phyloP scores from a whole-genome alignment of 2,329 filamentous ascomycete species.

The Cladophialophora immunda region DNA sequence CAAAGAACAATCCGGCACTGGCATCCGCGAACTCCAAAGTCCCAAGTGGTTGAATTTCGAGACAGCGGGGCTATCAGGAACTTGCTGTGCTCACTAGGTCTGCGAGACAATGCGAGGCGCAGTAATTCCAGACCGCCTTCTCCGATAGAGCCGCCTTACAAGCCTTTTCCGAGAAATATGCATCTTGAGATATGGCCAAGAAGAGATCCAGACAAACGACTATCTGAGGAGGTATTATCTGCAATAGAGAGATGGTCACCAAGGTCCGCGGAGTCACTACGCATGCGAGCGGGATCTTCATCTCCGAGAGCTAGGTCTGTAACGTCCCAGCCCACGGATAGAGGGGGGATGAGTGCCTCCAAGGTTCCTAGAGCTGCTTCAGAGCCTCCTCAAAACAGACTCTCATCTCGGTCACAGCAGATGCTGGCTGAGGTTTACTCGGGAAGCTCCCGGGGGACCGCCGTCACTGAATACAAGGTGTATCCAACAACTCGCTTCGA shows the following conservation, averaged over 20 bases:
- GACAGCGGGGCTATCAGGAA: slow-evolving; percentile 27
- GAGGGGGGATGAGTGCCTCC: not conserved
- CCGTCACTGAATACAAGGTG: not conserved
- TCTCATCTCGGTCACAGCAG: not conserved
- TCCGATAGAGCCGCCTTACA: slow-evolving; percentile 40
- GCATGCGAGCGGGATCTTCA: not conserved
- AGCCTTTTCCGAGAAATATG: slow-evolving; percentile 42
- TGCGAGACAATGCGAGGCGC: slow-evolving; percentile 25
- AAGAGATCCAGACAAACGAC: slow-evolving; percentile 16
- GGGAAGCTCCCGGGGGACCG: not conserved
- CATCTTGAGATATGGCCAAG: slow-evolving; percentile 33
- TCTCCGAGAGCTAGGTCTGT: not conserved
- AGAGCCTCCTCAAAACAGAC: slow-evolving; percentile 15
- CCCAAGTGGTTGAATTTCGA: slow-evolving; percentile 33
- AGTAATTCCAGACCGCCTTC: slow-evolving; percentile 16
- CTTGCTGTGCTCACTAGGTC: slow-evolving; percentile 18
- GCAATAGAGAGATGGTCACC: slow-evolving; percentile 29
- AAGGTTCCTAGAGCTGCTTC: slow-evolving; percentile 1
- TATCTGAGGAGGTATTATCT: slow-evolving; percentile 28
- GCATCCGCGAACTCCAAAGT: slow-evolving; percentile 51
- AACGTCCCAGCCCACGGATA: not conserved
- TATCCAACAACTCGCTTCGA: not conserved
- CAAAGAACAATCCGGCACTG: slow-evolving; percentile 58
- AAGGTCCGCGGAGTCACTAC: slow-evolving; percentile 1
- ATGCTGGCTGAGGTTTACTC: not conserved